Evolutionary conservation across 176 grass and related monocot genomes (phyloP), one percentile per base, ranked within the genome.

Genomic region (Neostapfia colusana): DNA sequence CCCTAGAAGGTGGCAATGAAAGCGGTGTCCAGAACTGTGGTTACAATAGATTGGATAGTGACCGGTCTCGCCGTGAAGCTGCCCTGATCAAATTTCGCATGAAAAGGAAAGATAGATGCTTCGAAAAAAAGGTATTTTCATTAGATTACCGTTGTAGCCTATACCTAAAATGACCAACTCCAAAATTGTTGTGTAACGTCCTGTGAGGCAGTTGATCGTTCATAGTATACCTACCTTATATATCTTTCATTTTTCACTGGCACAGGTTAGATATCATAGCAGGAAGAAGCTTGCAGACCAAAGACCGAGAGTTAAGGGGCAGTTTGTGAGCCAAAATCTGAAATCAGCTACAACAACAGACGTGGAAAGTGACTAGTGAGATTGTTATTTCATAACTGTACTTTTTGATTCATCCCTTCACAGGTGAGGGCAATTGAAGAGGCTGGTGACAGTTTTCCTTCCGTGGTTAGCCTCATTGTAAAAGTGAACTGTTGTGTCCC

Each of bases 91-190:
- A 95, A 83, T 99, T 99, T 39, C 85, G 89, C 34, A 87, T 95
- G 83, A 99, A 99, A 86, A 86, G 96, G 46, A 99, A 99, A 85
- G 96, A 99, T 66, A 86, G 96, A 87, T 99, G 89, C 77, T 99
- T 99, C 2, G 96, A 99, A 63, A 95, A 95, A 77, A 99, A 95
- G 96, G 92, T 95, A 87, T 67, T 76, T 31, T 24, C 40, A 17
- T 65, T 63, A 59, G 16, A 57, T 23, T 56, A 49, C 35, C 23
- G 40, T 72, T 65, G 11, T 68, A 68, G 10, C 36, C 39, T 7
- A 1, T 51, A 64, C 55, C 44, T 74, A 53, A 2, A 34, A 12
- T 8, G 12, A 20, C 41, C 10, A 56, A 10, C 3, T 31, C 31
- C 31, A 31, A 31, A 31, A 31, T 31, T 31, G 31, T 31, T 31